phyloP scores from a whole-genome alignment of 495 filamentous ascomycete genomes.

The Xylaria curta region DNA sequence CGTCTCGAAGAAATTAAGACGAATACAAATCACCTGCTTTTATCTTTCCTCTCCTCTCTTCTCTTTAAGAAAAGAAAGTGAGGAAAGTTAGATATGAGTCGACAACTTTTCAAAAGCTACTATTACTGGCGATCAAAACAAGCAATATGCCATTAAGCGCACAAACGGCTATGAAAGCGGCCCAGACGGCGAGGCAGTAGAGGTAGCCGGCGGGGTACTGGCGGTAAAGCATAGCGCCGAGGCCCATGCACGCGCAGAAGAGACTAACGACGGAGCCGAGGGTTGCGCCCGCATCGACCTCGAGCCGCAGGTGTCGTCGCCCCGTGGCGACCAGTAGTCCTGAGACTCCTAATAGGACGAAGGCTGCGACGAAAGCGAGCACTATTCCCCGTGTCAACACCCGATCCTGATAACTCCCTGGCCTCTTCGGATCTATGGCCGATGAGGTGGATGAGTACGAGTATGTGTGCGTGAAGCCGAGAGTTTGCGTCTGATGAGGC shows the following conservation, averaged over 20 bases:
- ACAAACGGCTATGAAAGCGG: constrained; percentile 54
- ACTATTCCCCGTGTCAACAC: constrained; percentile 54
- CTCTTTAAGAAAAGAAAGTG: background rate
- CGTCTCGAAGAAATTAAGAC: background rate
- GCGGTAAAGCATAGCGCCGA: constrained; percentile 57
- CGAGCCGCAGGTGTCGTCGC: constrained; percentile 55
- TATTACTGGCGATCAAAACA: constrained; percentile 53
- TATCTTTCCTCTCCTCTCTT: background rate
- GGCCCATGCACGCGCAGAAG: constrained; percentile 59
- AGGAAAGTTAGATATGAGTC: background rate
- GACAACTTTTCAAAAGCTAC: constrained; percentile 35
- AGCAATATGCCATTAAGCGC: constrained; percentile 58
- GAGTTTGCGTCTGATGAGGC: constrained; percentile 43
- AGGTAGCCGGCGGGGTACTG: constrained; percentile 48
- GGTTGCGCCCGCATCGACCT: constrained; percentile 67
- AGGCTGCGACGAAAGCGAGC: constrained; percentile 52
- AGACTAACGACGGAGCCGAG: constrained; percentile 62
- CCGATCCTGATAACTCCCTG: constrained; percentile 50
- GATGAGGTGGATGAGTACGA: constrained; percentile 1
- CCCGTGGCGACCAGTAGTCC: constrained; percentile 61
- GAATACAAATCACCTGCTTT: background rate
- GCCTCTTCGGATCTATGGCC: constrained; percentile 27
- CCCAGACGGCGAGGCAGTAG: constrained; percentile 50
- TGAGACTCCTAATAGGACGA: constrained; percentile 61
- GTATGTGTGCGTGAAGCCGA: background rate